Conservation (phyloP, 805 yeast species). For the Dipodascopsis uninucleata region DNA sequence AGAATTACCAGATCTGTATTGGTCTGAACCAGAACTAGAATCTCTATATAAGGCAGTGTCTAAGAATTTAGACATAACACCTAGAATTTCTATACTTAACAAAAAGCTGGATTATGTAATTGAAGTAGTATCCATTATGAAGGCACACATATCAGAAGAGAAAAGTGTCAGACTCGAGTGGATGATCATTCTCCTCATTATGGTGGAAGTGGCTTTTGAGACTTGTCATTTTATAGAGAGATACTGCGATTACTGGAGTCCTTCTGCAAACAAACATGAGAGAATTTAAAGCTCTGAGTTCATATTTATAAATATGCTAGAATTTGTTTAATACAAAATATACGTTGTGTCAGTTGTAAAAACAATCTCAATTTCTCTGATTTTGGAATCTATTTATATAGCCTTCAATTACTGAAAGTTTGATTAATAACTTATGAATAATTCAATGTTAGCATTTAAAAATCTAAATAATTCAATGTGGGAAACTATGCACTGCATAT, state of each 20-base stretch:
- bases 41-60: slow-evolving; percentile 69
- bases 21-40: slow-evolving; percentile 88
- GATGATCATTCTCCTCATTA: slow-evolving; percentile 78
- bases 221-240: slow-evolving; percentile 65
- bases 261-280: no score
- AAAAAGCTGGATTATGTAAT: slow-evolving; percentile 86
- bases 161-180: slow-evolving; percentile 77
- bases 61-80: slow-evolving; percentile 65
- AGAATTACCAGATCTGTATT: slow-evolving; percentile 88
- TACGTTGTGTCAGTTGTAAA: no score
- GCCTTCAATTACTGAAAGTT: no score
- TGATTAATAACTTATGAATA: no score
- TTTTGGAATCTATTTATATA: no score
- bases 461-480: no score
- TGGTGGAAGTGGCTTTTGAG: slow-evolving; percentile 84
- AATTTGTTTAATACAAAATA: no score
- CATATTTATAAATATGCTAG: no score
- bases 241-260: slow-evolving; percentile 11
- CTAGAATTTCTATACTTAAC: slow-evolving; percentile 75
- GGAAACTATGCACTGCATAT: no score
- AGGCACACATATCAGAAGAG: slow-evolving; percentile 70
- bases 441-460: no score
- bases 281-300: no score
- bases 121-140: slow-evolving; percentile 76
- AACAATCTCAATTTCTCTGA: no score